Evolutionary conservation across 2,329 filamentous ascomycete species (phyloP).

Genomic region (Trichophyton verrucosum): DNA sequence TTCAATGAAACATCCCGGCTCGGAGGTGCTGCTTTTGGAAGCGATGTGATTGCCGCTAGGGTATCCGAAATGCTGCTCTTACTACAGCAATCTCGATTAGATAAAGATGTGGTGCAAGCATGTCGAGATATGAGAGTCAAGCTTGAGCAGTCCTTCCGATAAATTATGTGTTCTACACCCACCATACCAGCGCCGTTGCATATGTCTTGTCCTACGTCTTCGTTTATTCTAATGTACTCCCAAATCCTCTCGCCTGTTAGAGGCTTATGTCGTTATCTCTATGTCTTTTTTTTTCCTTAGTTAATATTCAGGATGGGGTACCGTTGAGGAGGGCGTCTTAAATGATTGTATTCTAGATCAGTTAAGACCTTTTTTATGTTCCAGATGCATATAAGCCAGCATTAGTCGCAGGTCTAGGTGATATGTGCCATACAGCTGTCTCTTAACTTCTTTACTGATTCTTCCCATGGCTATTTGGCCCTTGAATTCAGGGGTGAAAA

Average conservation of each 20-base stretch:
- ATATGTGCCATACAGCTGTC: background rate
- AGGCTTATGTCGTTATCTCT: background rate
- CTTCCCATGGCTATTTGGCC: background rate
- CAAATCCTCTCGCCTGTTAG: background rate
- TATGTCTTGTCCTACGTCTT: background rate
- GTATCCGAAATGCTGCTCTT: constrained; percentile 35
- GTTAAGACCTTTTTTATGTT: background rate
- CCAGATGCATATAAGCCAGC: background rate
- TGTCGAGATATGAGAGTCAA: constrained; percentile 30
- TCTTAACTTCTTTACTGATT: background rate
- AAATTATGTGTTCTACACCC: background rate
- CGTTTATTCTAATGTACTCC: background rate
- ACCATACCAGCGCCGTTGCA: background rate
- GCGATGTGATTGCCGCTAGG: constrained; percentile 43
- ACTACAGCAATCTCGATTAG: constrained; percentile 34
- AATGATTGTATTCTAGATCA: constrained; percentile 1
- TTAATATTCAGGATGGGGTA: background rate
- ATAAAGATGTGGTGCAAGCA: constrained; percentile 27
- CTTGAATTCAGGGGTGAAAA: background rate
- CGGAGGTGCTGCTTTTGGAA: constrained; percentile 46
- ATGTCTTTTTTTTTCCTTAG: background rate
- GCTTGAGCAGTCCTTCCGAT: constrained; percentile 20
- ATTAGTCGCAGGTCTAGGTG: background rate
- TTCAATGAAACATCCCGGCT: constrained; percentile 43
- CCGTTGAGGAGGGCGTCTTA: background rate